Evolutionary conservation across 257 asterid genomes (phyloP).

Genomic region (Scutellaria barbata): DNA sequence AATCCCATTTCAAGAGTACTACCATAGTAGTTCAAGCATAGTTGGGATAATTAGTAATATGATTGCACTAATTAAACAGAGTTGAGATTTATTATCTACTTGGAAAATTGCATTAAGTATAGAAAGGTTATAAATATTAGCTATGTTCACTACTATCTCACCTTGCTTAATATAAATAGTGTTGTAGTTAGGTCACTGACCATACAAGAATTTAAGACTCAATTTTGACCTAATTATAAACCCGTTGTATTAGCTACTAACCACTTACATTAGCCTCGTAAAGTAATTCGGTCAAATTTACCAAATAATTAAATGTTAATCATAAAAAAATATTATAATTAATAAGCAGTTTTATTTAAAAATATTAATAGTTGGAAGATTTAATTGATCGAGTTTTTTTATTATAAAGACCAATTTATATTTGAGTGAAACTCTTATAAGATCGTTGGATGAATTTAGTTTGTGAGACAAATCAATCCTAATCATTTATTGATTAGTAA

Average conservation of each 20-base stretch:
- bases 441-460: too few relatives aligned
- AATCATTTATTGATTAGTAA: too few relatives aligned
- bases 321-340: background rate
- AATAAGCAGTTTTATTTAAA: too few relatives aligned
- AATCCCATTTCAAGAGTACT: too few relatives aligned
- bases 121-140: background rate
- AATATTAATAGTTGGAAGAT: too few relatives aligned
- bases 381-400: too few relatives aligned
- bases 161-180: slow-evolving; percentile 23
- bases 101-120: background rate
- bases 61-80: slow-evolving; percentile 23
- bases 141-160: background rate
- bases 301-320: slow-evolving; percentile 13
- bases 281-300: background rate
- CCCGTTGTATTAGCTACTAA: background rate
- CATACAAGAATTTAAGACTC: slow-evolving; percentile 21
- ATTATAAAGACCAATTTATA: too few relatives aligned
- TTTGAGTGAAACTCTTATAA: too few relatives aligned
- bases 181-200: slow-evolving; percentile 21
- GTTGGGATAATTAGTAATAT: background rate
- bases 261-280: too few relatives aligned
- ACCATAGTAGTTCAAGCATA: too few relatives aligned
- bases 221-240: slow-evolving; percentile 15
- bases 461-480: too few relatives aligned
- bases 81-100: background rate